Conservation (phyloP, 1,139 yeast genomes). For the Blastobotrys capitulatus region DNA sequence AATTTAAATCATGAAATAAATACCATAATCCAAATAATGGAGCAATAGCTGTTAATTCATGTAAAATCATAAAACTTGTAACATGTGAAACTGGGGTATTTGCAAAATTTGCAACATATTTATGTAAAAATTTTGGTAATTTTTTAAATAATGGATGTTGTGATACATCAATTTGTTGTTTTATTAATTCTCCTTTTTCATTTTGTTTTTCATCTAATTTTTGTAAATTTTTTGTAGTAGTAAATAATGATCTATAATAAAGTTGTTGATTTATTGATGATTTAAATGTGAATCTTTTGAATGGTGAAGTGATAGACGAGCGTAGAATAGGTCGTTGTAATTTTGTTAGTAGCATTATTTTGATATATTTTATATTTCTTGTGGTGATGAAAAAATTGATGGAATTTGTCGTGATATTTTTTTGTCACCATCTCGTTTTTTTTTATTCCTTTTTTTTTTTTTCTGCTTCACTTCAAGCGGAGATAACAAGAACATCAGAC, state of each 20-base stretch:
- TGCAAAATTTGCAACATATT: slow-evolving; percentile 45
- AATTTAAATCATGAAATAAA: slow-evolving; percentile 51
- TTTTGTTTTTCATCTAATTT: neutral
- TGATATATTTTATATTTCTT: neutral
- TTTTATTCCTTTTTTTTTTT: no score
- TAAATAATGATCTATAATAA: slow-evolving; percentile 2
- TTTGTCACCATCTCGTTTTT: no score
- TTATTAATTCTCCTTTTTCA: neutral
- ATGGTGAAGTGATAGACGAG: neutral
- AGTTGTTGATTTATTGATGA: neutral
- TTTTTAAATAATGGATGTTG: slow-evolving; percentile 13
- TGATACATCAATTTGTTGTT: slow-evolving; percentile 10
- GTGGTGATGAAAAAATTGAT: neutral
- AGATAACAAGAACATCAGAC: no score
- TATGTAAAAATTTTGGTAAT: slow-evolving; percentile 45
- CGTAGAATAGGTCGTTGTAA: neutral
- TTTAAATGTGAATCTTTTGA: no score
- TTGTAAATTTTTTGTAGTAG: slow-evolving; percentile 2
- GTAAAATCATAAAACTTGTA: slow-evolving; percentile 72
- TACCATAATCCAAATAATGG: slow-evolving; percentile 81
- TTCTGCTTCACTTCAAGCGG: no score
- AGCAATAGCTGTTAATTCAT: slow-evolving; percentile 76
- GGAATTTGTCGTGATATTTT: no score
- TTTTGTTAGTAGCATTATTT: neutral
- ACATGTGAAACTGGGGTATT: slow-evolving; percentile 65